A percentile compares a stretch with the other conserved stretches of the same genome.
Conservation (phyloP, 2,329 filamentous ascomycete species). For the Penicillium paneum region DNA sequence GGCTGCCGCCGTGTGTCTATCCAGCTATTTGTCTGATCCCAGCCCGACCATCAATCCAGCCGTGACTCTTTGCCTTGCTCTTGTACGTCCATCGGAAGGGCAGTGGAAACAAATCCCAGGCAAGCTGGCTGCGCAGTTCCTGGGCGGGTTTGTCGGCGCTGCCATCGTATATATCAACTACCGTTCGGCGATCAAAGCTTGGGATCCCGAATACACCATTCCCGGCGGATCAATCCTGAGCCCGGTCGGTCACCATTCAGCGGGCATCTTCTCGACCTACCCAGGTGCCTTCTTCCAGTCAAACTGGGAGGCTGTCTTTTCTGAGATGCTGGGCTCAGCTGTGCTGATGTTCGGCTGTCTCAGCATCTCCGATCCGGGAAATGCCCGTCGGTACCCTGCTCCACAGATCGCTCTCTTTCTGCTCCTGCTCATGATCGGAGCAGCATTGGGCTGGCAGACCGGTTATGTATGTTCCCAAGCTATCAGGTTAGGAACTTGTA, state of each 20-base stretch:
- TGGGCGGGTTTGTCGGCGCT: conserved; percentile 32
- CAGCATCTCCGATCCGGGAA: conserved; percentile 27
- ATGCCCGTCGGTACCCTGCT: conserved; percentile 25
- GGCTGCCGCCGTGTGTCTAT: conserved; percentile 30
- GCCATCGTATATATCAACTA: conserved; percentile 32
- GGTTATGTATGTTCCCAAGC: conserved; percentile 28
- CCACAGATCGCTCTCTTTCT: conserved; percentile 29
- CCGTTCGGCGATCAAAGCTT: conserved; percentile 29
- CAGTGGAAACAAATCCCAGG: conserved; percentile 30
- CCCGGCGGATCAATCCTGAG: conserved; percentile 30
- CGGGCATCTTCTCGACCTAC: conserved; percentile 31
- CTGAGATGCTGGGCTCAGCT: conserved; percentile 26
- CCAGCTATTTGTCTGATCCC: conserved; percentile 28
- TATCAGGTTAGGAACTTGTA: neutral
- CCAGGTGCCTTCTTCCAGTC: conserved; percentile 24
- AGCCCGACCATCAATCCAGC: conserved; percentile 31
- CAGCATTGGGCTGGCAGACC: conserved; percentile 33
- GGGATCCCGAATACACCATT: conserved; percentile 33
- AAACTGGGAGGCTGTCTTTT: conserved; percentile 34
- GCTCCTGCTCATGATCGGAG: conserved; percentile 29
- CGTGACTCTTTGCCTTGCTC: conserved; percentile 24
- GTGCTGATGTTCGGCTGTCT: conserved; percentile 32
- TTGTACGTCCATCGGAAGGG: conserved; percentile 27
- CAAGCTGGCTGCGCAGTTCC: conserved; percentile 28
- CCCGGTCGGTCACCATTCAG: conserved; percentile 28